phyloP scores from a whole-genome alignment of 345 rosid genomes.

The Eutrema yunnanense region DNA sequence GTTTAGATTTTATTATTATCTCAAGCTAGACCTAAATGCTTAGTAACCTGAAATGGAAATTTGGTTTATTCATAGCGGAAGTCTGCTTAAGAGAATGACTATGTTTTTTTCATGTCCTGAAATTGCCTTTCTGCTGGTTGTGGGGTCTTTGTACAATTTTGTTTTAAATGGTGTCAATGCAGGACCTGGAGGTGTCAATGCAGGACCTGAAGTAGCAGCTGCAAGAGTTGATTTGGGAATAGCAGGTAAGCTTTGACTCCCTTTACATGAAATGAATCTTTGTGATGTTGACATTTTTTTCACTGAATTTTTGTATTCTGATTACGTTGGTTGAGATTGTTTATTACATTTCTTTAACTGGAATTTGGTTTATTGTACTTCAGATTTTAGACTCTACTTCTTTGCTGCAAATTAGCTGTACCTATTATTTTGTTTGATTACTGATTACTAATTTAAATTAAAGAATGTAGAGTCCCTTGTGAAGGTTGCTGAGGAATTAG shows the following conservation, averaged over 20 bases:
- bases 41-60: not conserved
- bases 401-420: too few relatives aligned
- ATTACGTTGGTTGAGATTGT: too few relatives aligned
- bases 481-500: too few relatives aligned
- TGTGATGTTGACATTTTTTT: not conserved
- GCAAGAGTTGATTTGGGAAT: slow-evolving; percentile 86
- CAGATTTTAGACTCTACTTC: too few relatives aligned
- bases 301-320: not conserved
- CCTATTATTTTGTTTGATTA: too few relatives aligned
- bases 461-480: too few relatives aligned
- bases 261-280: not conserved
- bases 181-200: slow-evolving; percentile 47
- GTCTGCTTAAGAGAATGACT: not conserved
- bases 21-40: not conserved
- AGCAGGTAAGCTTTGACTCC: slow-evolving; percentile 51
- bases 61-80: not conserved
- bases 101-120: not conserved
- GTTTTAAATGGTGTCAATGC: not conserved
- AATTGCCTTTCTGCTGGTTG: not conserved
- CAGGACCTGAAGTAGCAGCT: slow-evolving; percentile 50
- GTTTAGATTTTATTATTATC: not conserved
- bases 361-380: too few relatives aligned
- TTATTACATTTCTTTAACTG: too few relatives aligned
- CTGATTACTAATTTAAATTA: too few relatives aligned
- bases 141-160: too few relatives aligned